phyloP scores from a whole-genome alignment of 371 early-diverging fungal species.

The Syncephalastrum monosporum region DNA sequence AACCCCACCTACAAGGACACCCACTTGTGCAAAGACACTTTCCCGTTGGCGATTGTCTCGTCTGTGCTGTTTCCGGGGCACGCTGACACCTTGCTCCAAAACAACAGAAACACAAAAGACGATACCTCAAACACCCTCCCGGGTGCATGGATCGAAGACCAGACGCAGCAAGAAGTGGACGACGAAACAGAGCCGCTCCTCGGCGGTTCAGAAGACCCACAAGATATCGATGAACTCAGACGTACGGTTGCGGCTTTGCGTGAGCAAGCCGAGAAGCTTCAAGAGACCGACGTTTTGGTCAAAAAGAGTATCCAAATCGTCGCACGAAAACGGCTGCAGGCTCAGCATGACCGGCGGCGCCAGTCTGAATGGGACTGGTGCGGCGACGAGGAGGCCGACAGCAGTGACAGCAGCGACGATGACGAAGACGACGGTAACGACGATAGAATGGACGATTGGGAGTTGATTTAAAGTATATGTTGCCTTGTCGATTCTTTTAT shows the following conservation, averaged over 20 bases:
- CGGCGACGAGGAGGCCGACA: slow-evolving; percentile 4
- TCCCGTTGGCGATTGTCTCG: slow-evolving; percentile 19
- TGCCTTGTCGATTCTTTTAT: no score
- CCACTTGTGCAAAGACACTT: background rate
- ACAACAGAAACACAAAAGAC: slow-evolving; percentile 11
- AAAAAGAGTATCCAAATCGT: slow-evolving; percentile 42
- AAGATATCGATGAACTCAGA: slow-evolving; percentile 26
- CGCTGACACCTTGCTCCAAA: slow-evolving; percentile 9
- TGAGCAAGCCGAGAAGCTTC: slow-evolving; percentile 35
- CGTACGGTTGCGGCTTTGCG: slow-evolving; percentile 34
- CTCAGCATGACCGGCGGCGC: slow-evolving; percentile 19
- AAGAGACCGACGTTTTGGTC: slow-evolving; percentile 42
- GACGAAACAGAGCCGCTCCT: slow-evolving; percentile 4
- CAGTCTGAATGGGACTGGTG: slow-evolving; percentile 29
- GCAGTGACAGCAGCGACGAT: background rate
- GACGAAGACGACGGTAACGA: slow-evolving; percentile 2
- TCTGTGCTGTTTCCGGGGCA: slow-evolving; percentile 21
- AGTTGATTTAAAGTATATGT: no score
- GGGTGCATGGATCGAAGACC: slow-evolving; percentile 39
- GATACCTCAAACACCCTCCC: slow-evolving; percentile 19
- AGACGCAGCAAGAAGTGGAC: slow-evolving; percentile 12
- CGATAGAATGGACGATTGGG: no score
- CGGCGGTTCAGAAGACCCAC: slow-evolving; percentile 9
- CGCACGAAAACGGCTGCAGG: slow-evolving; percentile 31
- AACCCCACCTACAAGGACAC: slow-evolving; percentile 1